phyloP scores from a whole-genome alignment of 2,329 filamentous ascomycete genomes.

The Phialophora chinensis region DNA sequence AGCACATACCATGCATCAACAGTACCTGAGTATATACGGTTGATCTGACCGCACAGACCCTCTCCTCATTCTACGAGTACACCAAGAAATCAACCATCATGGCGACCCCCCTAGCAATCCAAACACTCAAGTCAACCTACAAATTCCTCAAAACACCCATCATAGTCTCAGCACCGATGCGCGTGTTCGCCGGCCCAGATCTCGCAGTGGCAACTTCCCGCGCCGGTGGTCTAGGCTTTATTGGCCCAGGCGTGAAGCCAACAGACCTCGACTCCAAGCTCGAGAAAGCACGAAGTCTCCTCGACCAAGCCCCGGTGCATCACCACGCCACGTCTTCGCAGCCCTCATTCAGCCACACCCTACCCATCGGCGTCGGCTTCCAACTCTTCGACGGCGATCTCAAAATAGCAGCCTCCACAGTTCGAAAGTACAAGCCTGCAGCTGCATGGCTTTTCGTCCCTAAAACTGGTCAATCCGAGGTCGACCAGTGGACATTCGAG shows the following conservation, averaged over 20 bases:
- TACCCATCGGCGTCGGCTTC: constrained; percentile 50
- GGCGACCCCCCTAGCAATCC: constrained; percentile 11
- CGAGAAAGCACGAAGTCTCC: constrained; percentile 37
- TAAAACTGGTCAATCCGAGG: constrained; percentile 41
- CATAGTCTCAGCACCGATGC: constrained; percentile 71
- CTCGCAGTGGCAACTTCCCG: constrained; percentile 66
- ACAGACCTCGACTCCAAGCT: constrained; percentile 42
- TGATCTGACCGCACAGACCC: background rate
- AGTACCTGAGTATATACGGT: background rate
- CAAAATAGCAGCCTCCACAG: constrained; percentile 31
- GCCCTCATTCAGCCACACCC: constrained; percentile 21
- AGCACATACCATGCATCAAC: background rate
- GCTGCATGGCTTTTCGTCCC: constrained; percentile 49
- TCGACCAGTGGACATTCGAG: constrained; percentile 50
- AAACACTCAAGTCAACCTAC: constrained; percentile 15
- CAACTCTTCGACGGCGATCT: constrained; percentile 42
- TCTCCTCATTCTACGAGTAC: background rate
- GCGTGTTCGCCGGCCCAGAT: constrained; percentile 61
- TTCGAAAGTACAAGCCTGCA: constrained; percentile 43
- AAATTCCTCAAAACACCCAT: constrained; percentile 43
- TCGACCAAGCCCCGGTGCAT: constrained; percentile 26
- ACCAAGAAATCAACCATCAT: background rate
- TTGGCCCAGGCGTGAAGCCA: constrained; percentile 60
- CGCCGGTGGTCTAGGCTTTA: constrained; percentile 61
- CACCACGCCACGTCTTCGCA: constrained; percentile 2